These are phyloP conservation scores for Diaporthe sp. DNA, from an alignment of 2,329 filamentous ascomycete species.

Conservation along the genomic window DNA sequence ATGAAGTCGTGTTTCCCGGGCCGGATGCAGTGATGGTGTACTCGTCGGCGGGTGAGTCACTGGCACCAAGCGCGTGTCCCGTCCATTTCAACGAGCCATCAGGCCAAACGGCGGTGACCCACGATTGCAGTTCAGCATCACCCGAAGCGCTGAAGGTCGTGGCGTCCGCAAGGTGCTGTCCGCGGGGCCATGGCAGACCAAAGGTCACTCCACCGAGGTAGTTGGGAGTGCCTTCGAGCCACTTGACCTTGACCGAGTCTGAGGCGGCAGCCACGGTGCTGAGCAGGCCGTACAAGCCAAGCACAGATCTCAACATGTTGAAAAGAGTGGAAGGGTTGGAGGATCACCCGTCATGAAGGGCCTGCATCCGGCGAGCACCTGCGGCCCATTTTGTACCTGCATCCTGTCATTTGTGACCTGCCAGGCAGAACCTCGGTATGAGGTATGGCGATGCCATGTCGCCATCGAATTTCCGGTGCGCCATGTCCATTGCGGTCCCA, in stretches of 20 bases:
- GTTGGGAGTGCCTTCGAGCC: slow-evolving; percentile 13
- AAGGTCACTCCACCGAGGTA: slow-evolving; percentile 40
- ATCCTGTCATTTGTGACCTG: background rate
- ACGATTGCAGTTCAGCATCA: slow-evolving; percentile 62
- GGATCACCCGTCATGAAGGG: background rate
- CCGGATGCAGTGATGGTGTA: slow-evolving; percentile 57
- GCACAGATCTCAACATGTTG: slow-evolving; percentile 23
- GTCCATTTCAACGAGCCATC: slow-evolving; percentile 75
- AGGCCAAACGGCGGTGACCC: slow-evolving; percentile 71
- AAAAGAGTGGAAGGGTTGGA: slow-evolving; percentile 20
- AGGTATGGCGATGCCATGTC: slow-evolving; percentile 18
- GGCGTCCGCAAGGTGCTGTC: slow-evolving; percentile 8
- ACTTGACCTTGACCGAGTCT: slow-evolving; percentile 25
- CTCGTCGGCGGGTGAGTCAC: slow-evolving; percentile 54
- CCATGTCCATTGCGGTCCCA: slow-evolving; percentile 24
- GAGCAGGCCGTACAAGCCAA: slow-evolving; percentile 23
- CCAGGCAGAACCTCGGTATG: slow-evolving; percentile 16
- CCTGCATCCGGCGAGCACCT: background rate
- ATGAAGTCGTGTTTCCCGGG: slow-evolving; percentile 42
- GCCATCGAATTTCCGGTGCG: slow-evolving; percentile 30
- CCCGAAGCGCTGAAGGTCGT: slow-evolving; percentile 31
- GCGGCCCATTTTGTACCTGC: slow-evolving; percentile 22
- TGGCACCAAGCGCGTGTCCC: slow-evolving; percentile 66
- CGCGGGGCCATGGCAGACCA: slow-evolving; percentile 43
- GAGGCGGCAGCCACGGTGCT: slow-evolving; percentile 1